These are phyloP conservation scores for Dimargaris verticillata DNA, from an alignment of 192 early-diverging fungal species.

Conservation along the genomic window DNA sequence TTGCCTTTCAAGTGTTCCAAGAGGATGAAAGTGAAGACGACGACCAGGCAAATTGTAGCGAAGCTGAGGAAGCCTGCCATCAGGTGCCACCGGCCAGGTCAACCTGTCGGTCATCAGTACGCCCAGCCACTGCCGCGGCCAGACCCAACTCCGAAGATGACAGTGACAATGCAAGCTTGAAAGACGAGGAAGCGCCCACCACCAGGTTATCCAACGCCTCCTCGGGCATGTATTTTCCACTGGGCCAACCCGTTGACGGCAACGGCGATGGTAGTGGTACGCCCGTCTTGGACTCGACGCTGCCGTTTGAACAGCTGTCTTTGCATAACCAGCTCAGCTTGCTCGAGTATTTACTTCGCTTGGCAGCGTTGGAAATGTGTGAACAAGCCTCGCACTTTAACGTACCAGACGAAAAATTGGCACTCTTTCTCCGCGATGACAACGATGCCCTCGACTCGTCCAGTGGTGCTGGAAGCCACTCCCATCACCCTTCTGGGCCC, in stretches of 20 bases:
- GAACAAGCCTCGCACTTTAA: constrained; percentile 48
- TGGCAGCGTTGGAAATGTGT: constrained; percentile 40
- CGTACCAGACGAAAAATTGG: constrained; percentile 47
- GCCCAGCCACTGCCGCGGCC: no score
- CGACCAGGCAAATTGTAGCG: constrained; percentile 5
- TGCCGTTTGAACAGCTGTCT: constrained; percentile 15
- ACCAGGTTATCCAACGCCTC: no score
- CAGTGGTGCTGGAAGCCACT: neutral
- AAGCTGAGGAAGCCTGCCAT: no score
- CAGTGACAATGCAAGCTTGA: constrained; percentile 12
- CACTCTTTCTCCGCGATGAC: constrained; percentile 35
- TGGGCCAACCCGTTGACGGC: no score
- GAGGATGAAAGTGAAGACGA: constrained; percentile 9
- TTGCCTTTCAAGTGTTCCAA: constrained; percentile 18
- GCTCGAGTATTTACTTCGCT: constrained; percentile 44
- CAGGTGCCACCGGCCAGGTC: no score
- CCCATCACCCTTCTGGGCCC: no score
- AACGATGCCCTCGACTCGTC: constrained; percentile 9
- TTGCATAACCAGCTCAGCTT: constrained; percentile 30
- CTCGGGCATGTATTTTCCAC: no score
- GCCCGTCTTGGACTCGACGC: constrained; percentile 1
- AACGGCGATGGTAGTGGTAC: no score
- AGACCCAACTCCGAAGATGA: no score
- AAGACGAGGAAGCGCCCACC: neutral
- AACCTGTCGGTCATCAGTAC: no score